A percentile compares a stretch with the other conserved stretches of the same genome.
phyloP scores from a whole-genome alignment of 2,329 filamentous ascomycete genomes.

The Colletotrichum sp. region DNA sequence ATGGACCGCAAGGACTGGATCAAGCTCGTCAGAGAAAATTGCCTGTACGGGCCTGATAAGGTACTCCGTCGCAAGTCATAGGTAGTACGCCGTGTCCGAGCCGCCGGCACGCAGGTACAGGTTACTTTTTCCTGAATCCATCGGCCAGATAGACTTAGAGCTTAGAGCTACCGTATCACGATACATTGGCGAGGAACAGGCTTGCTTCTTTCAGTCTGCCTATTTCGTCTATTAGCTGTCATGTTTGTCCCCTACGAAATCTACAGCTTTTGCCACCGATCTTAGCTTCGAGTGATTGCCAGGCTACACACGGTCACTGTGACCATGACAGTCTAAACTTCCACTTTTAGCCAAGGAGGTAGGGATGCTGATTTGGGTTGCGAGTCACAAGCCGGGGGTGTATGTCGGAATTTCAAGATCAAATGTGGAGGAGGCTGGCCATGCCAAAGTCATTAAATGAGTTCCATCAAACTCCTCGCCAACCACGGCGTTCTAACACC shows the following conservation, averaged over 20 bases:
- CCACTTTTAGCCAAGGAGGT: neutral
- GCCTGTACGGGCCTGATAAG: conserved; percentile 61
- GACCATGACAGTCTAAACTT: neutral
- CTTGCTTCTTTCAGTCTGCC: neutral
- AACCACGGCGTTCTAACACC: neutral
- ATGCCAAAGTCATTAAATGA: neutral
- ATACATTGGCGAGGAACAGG: neutral
- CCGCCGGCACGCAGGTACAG: neutral
- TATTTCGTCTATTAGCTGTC: neutral
- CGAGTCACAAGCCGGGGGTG: neutral
- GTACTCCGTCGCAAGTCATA: conserved; percentile 48
- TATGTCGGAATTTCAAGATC: neutral
- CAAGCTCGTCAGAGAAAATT: conserved; percentile 60
- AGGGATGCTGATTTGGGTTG: neutral
- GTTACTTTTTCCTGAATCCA: neutral
- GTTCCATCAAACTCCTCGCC: neutral
- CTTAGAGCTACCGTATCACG: neutral
- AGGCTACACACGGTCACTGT: neutral
- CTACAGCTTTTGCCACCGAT: neutral
- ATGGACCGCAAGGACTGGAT: conserved; percentile 64
- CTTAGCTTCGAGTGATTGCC: neutral
- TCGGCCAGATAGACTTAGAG: neutral
- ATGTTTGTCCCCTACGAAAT: neutral
- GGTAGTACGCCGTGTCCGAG: neutral
- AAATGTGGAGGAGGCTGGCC: neutral